Base-by-base conservation (phyloP, 768 basidiomycete species). In the Multifurca ochricompacta region DNA sequence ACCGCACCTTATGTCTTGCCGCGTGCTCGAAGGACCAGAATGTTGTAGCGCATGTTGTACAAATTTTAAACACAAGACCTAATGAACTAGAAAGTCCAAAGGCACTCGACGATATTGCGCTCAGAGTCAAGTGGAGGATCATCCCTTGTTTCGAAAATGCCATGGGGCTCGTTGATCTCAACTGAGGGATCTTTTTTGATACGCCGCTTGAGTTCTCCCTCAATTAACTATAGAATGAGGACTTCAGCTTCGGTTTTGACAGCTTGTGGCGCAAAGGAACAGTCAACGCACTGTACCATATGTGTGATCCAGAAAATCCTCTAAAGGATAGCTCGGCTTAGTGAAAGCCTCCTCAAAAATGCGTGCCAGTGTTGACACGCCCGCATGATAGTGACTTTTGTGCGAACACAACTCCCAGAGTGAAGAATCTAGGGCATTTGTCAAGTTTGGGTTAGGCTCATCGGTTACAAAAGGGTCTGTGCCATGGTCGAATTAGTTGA, bases 251-350 rank as follows among this genome's bases (percentile, higher is more conserved):
- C 36, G 32, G 34, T 62, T 25, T 13, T 46, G 28, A 53, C 28
- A 58, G 56, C 34, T 43, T 25, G 11, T 51, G 19, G 41, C 9
- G 30, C 6, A 28, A 36, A n/a, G 11, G 40, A 27, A 7, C 27
- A 34, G 13, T 47, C 44, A 19, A 68, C 82, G 51, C 62, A 92
- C 90, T 60, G 90, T 91, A 35, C 75, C 78, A 63, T 91, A 92
- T 2, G 88, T 87, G 66, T 98, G 95, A 67, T 98, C 96, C 65
- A 97, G 68, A 68, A 98, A 99, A 66, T 98, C 95, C 61, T 98
- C 95, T 81, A 96, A 80, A 13, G 81, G 73, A 68, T 93, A 97
- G 32, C 75, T 76, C 16, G 85, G 90, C 65, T 95, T 97, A n/a
- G 91, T 97, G 70, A 99, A 96, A 4, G 87, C 85, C 65, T 94